Conservation (phyloP, 106 monocot genomes). For the Xerophyta viscosa region DNA sequence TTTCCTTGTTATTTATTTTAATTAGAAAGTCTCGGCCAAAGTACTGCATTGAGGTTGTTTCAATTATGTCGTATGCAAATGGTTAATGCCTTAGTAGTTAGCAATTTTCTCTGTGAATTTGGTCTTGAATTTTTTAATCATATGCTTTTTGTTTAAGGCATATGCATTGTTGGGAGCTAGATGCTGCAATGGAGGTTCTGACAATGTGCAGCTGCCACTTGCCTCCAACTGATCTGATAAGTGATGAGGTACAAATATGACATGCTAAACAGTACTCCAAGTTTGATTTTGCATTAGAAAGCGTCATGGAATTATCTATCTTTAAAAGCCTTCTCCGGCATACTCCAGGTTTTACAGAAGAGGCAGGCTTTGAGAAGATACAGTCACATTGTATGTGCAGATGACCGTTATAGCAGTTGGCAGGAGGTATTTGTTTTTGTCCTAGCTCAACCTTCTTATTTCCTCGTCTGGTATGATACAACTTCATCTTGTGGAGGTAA, state of each 20-base stretch:
- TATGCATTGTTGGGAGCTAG: slow-evolving; percentile 70
- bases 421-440: slow-evolving; percentile 55
- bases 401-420: slow-evolving; percentile 75
- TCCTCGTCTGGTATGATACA: too few species aligned
- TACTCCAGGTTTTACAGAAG: slow-evolving; percentile 51
- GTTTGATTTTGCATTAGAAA: too few species aligned
- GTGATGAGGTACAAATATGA: slow-evolving; percentile 53
- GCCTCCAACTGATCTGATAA: slow-evolving; percentile 43
- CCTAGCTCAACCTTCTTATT: not conserved
- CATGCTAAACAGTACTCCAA: too few species aligned
- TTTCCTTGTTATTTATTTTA: too few species aligned
- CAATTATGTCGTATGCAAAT: too few species aligned
- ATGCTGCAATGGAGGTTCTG: slow-evolving; percentile 82
- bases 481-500: too few species aligned
- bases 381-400: slow-evolving; percentile 58
- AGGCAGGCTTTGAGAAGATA: slow-evolving; percentile 74
- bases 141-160: slow-evolving; percentile 34
- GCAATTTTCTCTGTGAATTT: too few species aligned
- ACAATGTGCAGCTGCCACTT: slow-evolving; percentile 89
- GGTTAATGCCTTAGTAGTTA: too few species aligned
- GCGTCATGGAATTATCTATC: not conserved
- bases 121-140: too few species aligned
- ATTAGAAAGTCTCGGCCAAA: too few species aligned
- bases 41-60: too few species aligned
- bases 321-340: not conserved